Evolutionary conservation across 208 protist species (phyloP).

Genomic region (Zelonia costaricensis): DNA sequence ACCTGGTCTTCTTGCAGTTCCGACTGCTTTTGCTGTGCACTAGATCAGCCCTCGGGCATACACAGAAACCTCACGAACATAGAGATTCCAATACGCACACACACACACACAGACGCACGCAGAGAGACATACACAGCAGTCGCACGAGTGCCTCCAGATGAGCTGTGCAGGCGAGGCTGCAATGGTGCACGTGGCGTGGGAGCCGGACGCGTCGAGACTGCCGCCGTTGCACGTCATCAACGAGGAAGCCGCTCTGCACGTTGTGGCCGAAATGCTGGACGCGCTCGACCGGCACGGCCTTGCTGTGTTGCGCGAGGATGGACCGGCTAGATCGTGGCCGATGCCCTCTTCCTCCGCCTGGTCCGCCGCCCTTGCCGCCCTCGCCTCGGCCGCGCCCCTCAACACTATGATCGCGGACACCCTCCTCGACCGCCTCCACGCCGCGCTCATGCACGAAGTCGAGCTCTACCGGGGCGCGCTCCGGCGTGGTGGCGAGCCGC

Average conservation of each 20-base stretch:
- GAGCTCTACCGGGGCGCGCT: slow-evolving; percentile 22
- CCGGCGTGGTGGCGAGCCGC: not conserved
- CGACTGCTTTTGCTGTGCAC: no score
- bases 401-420: slow-evolving; percentile 24
- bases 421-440: slow-evolving; percentile 14
- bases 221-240: not conserved
- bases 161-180: not conserved
- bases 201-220: not conserved
- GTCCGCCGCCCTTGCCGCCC: slow-evolving; percentile 10
- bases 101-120: not conserved
- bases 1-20: no score
- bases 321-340: not conserved
- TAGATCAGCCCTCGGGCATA: no score
- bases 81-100: not conserved
- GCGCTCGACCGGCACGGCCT: slow-evolving; percentile 1
- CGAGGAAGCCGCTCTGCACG: slow-evolving; percentile 11
- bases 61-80: not conserved
- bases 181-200: no score
- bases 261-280: slow-evolving; percentile 26
- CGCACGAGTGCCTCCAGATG: no score
- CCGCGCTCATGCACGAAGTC: slow-evolving; percentile 13
- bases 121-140: not conserved
- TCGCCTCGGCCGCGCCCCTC: slow-evolving; percentile 6
- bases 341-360: not conserved
- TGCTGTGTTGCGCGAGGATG: not conserved